A percentile compares a stretch with the other conserved stretches of the same genome.
These are phyloP conservation scores for Euphorbia peplus DNA, from an alignment of 345 rosid species.

Conservation along the genomic window DNA sequence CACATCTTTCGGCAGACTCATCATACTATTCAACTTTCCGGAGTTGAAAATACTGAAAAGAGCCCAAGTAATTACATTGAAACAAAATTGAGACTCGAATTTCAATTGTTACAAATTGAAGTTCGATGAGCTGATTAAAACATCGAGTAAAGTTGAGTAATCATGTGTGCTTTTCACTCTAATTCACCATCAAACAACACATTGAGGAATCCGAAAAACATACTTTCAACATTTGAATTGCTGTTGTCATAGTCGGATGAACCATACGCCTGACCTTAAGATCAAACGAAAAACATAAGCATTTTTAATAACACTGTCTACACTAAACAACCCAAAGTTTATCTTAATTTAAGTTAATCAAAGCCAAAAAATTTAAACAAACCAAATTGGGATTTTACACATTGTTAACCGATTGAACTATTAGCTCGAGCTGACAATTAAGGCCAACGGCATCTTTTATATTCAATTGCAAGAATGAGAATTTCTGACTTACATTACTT, in stretches of 20 bases:
- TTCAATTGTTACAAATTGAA: no score
- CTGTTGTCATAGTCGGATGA: conserved; percentile 18
- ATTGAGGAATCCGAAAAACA: not conserved
- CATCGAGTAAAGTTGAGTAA: no score
- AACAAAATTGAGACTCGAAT: no score
- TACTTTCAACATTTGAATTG: conserved; percentile 30
- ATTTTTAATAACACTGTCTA: not conserved
- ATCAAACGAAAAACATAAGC: conserved; percentile 7
- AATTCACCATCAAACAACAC: not conserved
- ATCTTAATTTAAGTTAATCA: not conserved
- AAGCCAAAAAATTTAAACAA: not conserved
- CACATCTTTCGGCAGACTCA: no score
- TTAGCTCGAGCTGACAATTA: no score
- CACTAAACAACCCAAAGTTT: not conserved
- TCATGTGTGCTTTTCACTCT: no score
- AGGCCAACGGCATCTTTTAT: not conserved
- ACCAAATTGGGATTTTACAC: not conserved
- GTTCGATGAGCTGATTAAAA: no score
- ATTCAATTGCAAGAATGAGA: not conserved
- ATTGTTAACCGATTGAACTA: not conserved
- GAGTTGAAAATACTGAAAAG: no score
- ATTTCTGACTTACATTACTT: conserved; percentile 29
- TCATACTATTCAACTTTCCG: no score
- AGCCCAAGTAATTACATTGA: no score
- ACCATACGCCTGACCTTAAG: conserved; percentile 30